Percentiles rank a stretch among this genome's conserved stretches.
phyloP scores from a whole-genome alignment of 2,329 filamentous ascomycete genomes.

The Fusarium praegraminearum region DNA sequence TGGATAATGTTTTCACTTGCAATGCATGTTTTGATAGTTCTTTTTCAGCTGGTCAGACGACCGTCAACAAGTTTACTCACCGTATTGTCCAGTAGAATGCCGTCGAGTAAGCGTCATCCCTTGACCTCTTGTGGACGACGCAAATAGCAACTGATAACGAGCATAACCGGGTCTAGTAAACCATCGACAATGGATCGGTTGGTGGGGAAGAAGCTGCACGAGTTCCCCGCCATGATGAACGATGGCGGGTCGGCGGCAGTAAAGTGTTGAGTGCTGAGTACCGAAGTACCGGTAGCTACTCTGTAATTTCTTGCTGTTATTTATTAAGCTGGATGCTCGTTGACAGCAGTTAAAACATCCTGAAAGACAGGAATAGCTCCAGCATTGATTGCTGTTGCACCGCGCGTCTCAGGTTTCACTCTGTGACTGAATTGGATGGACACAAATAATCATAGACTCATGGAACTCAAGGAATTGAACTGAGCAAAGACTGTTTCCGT shows the following conservation, averaged over 20 bases:
- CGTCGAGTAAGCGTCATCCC: slow-evolving; percentile 49
- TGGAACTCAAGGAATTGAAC: slow-evolving; percentile 12
- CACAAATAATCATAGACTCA: slow-evolving; percentile 11
- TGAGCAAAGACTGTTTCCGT: slow-evolving; percentile 27
- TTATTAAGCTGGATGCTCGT: not conserved
- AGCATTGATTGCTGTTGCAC: slow-evolving; percentile 16
- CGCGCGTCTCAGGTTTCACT: slow-evolving; percentile 23
- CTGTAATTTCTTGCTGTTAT: not conserved
- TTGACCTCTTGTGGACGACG: slow-evolving; percentile 42
- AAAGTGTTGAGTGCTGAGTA: slow-evolving; percentile 26
- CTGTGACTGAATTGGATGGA: slow-evolving; percentile 3
- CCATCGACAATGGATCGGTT: slow-evolving; percentile 40
- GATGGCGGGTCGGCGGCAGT: slow-evolving; percentile 23
- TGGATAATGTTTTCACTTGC: slow-evolving; percentile 17
- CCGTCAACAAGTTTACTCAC: slow-evolving; percentile 28
- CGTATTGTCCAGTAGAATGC: slow-evolving; percentile 42
- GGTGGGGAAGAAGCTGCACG: slow-evolving; percentile 43
- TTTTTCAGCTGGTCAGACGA: slow-evolving; percentile 39
- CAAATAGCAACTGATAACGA: slow-evolving; percentile 13
- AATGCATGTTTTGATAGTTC: slow-evolving; percentile 28
- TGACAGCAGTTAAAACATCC: not conserved
- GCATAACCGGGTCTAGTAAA: slow-evolving; percentile 17
- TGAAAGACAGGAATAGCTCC: not conserved
- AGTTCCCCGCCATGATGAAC: slow-evolving; percentile 41
- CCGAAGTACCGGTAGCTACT: not conserved